Conservation (phyloP, 2,329 filamentous ascomycete species). For the Acrodontium crateriforme region DNA sequence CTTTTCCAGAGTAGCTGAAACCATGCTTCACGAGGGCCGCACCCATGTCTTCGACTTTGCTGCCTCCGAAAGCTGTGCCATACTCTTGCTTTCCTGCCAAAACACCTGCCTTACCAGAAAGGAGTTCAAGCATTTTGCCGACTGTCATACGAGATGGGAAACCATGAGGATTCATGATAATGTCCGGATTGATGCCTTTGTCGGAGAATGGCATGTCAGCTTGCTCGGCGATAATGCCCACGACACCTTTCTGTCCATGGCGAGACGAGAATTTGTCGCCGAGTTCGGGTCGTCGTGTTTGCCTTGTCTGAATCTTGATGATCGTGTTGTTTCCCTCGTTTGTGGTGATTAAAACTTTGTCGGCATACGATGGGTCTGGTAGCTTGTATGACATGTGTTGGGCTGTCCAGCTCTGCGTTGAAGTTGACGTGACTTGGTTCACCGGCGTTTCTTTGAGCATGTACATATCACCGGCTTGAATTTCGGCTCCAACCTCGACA, state of each 20-base stretch:
- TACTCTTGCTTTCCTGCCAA: slow-evolving; percentile 76
- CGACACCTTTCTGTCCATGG: slow-evolving; percentile 95
- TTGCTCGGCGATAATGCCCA: slow-evolving; percentile 91
- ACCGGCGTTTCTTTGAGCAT: slow-evolving; percentile 79
- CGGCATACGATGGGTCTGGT: slow-evolving; percentile 60
- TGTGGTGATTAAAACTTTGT: slow-evolving; percentile 89
- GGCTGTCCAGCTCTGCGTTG: slow-evolving; percentile 17
- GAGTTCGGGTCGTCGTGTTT: slow-evolving; percentile 85
- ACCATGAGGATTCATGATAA: slow-evolving; percentile 99
- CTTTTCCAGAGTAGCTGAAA: slow-evolving; percentile 94
- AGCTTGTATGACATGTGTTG: slow-evolving; percentile 48
- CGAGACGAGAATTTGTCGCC: slow-evolving; percentile 98
- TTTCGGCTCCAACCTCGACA: slow-evolving; percentile 68
- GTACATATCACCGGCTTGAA: slow-evolving; percentile 70
- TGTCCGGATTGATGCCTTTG: slow-evolving; percentile 80
- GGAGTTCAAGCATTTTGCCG: slow-evolving; percentile 88
- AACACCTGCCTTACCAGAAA: slow-evolving; percentile 88
- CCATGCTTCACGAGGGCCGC: slow-evolving; percentile 71
- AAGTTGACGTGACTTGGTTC: slow-evolving; percentile 48
- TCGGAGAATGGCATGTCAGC: slow-evolving; percentile 96
- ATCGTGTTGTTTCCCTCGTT: slow-evolving; percentile 77
- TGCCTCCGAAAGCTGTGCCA: slow-evolving; percentile 75
- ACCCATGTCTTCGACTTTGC: slow-evolving; percentile 78
- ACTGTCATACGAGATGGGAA: slow-evolving; percentile 99
- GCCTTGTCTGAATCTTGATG: slow-evolving; percentile 90